Conservation (phyloP, 495 filamentous ascomycete species). For the Tetracladium setigerum region DNA sequence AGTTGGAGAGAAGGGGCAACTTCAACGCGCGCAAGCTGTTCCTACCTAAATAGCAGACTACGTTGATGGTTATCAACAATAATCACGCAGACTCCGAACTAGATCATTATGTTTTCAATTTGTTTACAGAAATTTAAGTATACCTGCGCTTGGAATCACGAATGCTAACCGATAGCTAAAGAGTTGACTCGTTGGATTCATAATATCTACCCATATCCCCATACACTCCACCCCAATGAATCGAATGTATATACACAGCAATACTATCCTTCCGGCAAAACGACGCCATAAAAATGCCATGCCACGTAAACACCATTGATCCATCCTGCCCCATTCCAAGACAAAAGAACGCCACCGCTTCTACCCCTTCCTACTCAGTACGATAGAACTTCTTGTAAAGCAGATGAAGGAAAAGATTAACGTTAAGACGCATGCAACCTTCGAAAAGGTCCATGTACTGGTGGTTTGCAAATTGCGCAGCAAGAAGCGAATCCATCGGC, state of each 20-base stretch:
- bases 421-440: constrained; percentile 78
- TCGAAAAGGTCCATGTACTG: constrained; percentile 95
- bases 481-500: constrained; percentile 85
- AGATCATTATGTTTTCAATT: no score
- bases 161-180: background rate
- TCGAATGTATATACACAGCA: constrained; percentile 20
- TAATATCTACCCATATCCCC: constrained; percentile 9
- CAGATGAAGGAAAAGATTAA: constrained; percentile 91
- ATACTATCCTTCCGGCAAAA: constrained; percentile 13
- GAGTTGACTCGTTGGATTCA: constrained; percentile 1
- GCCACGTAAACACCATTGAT: constrained; percentile 4
- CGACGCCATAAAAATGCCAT: constrained; percentile 18
- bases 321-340: constrained; percentile 5
- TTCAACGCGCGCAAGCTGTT: no score
- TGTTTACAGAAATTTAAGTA: background rate
- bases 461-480: constrained; percentile 93
- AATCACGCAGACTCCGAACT: no score
- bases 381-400: constrained; percentile 98
- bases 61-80: no score
- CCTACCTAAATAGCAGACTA: no score
- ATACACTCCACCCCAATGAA: constrained; percentile 4
- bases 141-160: background rate
- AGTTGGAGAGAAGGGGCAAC: no score
- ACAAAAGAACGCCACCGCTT: background rate
- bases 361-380: constrained; percentile 42